These are phyloP conservation scores for Parietichytrium sp. DNA, from an alignment of 108 stramenopile species.

Conservation along the genomic window DNA sequence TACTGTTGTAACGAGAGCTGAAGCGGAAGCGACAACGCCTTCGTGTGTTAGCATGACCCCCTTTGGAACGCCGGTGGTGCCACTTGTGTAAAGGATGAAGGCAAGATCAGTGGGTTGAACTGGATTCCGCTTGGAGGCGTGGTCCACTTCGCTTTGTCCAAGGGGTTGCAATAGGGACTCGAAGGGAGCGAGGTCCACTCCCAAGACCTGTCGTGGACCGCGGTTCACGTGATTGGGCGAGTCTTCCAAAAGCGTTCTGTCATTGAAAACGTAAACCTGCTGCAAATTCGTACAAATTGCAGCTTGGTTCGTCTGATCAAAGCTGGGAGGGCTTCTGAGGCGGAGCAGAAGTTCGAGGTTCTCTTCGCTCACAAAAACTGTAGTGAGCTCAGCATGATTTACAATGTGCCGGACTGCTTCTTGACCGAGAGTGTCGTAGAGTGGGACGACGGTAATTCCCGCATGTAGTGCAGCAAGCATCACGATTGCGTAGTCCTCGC, in stretches of 20 bases:
- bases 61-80: slow-evolving; percentile 76
- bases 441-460: slow-evolving; percentile 78
- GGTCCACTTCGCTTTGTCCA: background rate
- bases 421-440: slow-evolving; percentile 91
- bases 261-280: slow-evolving; percentile 28
- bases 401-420: slow-evolving; percentile 82
- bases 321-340: background rate
- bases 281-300: background rate
- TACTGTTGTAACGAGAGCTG: slow-evolving; percentile 39
- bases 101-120: slow-evolving; percentile 62
- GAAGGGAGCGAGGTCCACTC: background rate
- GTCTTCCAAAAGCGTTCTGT: background rate
- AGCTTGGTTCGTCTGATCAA: background rate
- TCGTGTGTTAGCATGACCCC: slow-evolving; percentile 85
- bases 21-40: slow-evolving; percentile 66
- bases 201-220: background rate
- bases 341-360: slow-evolving; percentile 60
- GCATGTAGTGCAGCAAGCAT: slow-evolving; percentile 79
- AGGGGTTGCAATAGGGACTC: background rate
- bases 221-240: slow-evolving; percentile 32
- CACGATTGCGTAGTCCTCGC: slow-evolving; percentile 84
- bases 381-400: slow-evolving; percentile 71
- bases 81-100: slow-evolving; percentile 63
- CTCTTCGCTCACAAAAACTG: slow-evolving; percentile 72
- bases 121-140: background rate